Percentiles rank a stretch among this genome's conserved stretches.
phyloP scores from a whole-genome alignment of 2,329 filamentous ascomycete genomes.

The Pleurostoma richardsiae region DNA sequence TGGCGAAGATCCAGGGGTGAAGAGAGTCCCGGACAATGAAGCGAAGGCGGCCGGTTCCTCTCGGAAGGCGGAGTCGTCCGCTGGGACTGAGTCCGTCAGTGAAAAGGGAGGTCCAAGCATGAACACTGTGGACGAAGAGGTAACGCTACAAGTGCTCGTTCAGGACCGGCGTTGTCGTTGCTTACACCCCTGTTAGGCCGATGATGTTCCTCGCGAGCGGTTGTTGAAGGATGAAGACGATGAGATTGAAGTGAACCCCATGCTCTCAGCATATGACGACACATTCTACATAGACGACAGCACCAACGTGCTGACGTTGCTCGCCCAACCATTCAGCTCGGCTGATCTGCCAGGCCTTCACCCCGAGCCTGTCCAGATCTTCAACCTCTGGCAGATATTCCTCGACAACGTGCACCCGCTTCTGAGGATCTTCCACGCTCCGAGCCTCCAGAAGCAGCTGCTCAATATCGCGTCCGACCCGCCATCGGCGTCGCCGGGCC shows the following conservation, averaged over 20 bases:
- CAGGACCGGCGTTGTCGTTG: no score
- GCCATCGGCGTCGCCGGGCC: neutral
- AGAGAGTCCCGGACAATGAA: no score
- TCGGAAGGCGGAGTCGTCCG: no score
- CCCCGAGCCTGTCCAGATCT: neutral
- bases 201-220: no score
- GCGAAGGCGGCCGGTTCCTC: no score
- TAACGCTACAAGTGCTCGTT: no score
- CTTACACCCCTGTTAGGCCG: no score
- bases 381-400: neutral
- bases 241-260: neutral
- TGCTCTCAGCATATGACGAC: neutral
- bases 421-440: neutral
- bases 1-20: no score
- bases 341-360: neutral
- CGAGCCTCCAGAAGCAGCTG: neutral
- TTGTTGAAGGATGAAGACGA: neutral
- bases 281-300: neutral
- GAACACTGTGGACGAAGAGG: no score
- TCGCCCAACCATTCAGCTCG: neutral
- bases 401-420: neutral
- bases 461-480: neutral
- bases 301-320: neutral
- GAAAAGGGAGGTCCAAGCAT: no score
- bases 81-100: no score